A percentile compares a stretch with the other conserved stretches of the same genome.
These are phyloP conservation scores for Nakaseomyces glabratus DNA, from an alignment of 1,139 yeast genomes.

Conservation along the genomic window DNA sequence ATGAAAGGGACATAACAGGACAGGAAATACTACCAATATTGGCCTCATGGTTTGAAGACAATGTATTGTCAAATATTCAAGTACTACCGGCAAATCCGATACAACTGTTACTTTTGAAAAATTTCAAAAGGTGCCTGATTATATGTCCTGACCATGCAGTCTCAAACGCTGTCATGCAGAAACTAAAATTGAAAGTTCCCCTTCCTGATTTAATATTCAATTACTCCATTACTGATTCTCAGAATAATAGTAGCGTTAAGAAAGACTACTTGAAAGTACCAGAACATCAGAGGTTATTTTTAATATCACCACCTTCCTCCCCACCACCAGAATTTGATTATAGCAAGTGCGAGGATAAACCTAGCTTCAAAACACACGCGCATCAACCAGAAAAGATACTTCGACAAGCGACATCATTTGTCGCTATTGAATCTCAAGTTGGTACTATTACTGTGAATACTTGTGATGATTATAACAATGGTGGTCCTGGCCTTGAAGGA, in stretches of 20 bases:
- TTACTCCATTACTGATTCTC: conserved; percentile 20
- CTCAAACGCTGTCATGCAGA: conserved; percentile 10
- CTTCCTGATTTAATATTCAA: conserved; percentile 9
- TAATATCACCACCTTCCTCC: conserved; percentile 36
- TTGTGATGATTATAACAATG: conserved; percentile 8
- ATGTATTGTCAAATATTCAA: conserved; percentile 9
- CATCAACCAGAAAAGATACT: conserved; percentile 9
- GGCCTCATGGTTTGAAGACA: conserved; percentile 10
- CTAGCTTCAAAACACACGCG: conserved; percentile 19
- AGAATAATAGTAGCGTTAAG: conserved; percentile 11
- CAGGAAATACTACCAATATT: conserved; percentile 8
- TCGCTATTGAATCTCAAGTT: conserved; percentile 9
- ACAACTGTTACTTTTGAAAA: conserved; percentile 16
- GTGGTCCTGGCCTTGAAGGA: conserved; percentile 6
- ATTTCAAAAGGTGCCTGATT: conserved; percentile 17
- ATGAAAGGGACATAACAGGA: conserved; percentile 8
- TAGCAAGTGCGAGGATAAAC: conserved; percentile 32
- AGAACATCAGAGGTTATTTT: conserved; percentile 27
- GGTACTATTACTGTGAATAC: conserved; percentile 15
- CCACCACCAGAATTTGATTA: conserved; percentile 36
- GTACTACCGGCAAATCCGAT: conserved; percentile 15
- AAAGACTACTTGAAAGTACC: conserved; percentile 30
- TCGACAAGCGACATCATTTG: conserved; percentile 6
- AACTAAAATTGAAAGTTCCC: conserved; percentile 6
- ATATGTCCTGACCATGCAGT: conserved; percentile 16